phyloP scores from a whole-genome alignment of 129 eudicot species.

The Arctium minus region DNA sequence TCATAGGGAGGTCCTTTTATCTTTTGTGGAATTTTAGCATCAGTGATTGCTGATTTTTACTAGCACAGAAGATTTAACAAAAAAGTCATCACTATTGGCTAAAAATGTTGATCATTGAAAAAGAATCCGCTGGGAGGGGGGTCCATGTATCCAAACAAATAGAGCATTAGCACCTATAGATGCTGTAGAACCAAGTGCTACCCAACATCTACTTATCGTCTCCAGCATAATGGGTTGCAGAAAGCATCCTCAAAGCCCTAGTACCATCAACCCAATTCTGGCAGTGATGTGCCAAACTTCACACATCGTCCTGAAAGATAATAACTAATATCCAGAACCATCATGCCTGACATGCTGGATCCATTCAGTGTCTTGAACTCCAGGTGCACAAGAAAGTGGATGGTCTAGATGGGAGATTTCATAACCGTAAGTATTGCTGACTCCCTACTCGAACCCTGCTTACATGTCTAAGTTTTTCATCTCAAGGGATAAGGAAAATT shows the following conservation, averaged over 20 bases:
- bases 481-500: neutral
- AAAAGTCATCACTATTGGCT: no score
- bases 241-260: neutral
- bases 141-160: no score
- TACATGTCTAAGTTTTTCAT: neutral
- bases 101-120: no score
- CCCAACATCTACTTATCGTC: neutral
- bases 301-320: neutral
- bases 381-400: neutral
- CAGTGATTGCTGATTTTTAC: no score
- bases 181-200: no score
- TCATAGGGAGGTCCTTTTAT: no score
- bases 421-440: neutral
- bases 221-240: neutral
- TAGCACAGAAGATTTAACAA: no score
- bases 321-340: no score
- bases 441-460: neutral
- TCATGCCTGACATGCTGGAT: no score
- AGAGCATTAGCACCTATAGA: no score
- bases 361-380: neutral
- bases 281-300: neutral
- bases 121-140: no score
- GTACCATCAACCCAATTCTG: neutral
- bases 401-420: neutral
- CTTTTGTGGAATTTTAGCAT: no score